A percentile compares a stretch with the other conserved stretches of the same genome.
phyloP scores from a whole-genome alignment of 257 asterid species.

The Coffea eugenioides region DNA sequence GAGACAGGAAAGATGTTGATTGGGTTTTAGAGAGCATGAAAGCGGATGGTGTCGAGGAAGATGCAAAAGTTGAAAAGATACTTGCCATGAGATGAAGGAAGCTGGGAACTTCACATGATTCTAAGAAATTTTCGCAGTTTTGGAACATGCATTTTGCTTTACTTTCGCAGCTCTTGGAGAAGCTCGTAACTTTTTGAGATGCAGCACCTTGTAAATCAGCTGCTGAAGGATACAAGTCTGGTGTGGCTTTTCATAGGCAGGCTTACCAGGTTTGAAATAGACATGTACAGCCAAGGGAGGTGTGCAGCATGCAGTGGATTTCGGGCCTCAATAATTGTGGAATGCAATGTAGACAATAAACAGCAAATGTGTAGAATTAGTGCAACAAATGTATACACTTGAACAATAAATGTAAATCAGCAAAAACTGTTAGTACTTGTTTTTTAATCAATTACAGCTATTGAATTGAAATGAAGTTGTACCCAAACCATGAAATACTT shows the following conservation, averaged over 20 bases:
- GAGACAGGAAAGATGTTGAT: slow-evolving; percentile 4
- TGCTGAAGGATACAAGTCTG: not conserved
- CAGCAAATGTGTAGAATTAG: no score
- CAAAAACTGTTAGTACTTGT: no score
- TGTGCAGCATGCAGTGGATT: no score
- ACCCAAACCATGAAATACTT: no score
- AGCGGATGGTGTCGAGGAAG: slow-evolving; percentile 28
- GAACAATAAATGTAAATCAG: no score
- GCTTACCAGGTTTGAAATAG: not conserved
- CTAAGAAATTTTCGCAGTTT: not conserved
- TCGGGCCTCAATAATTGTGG: no score
- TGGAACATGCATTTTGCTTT: not conserved
- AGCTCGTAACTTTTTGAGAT: not conserved
- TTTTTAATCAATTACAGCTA: no score
- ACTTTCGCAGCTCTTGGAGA: not conserved
- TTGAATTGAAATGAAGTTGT: no score
- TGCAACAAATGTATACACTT: no score
- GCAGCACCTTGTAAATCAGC: not conserved
- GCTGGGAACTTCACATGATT: not conserved
- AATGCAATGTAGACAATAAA: no score
- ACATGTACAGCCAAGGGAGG: no score
- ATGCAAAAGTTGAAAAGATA: slow-evolving; percentile 33
- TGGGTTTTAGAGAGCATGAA: slow-evolving; percentile 33
- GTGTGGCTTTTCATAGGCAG: not conserved
- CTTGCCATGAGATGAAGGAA: slow-evolving; percentile 25